Percentiles rank a stretch among this genome's conserved stretches.
These are phyloP conservation scores for Ascochyta viciae-villosae DNA, from an alignment of 2,329 filamentous ascomycete species.

Conservation along the genomic window DNA sequence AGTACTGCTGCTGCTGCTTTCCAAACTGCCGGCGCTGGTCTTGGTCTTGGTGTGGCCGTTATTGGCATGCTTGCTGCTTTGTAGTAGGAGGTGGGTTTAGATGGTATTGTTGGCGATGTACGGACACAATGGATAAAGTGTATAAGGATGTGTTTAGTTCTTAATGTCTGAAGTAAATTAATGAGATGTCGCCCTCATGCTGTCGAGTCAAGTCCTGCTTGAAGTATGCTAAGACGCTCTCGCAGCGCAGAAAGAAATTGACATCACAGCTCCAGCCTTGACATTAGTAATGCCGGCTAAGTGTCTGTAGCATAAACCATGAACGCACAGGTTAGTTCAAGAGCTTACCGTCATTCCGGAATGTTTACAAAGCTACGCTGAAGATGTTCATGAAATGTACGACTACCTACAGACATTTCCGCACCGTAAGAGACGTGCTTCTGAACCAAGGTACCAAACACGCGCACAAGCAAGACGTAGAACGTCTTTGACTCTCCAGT, in stretches of 20 bases:
- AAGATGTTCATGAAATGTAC: too few relatives aligned
- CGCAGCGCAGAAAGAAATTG: too few relatives aligned
- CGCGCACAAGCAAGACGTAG: neutral
- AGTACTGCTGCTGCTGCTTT: conserved; percentile 31
- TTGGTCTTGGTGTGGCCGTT: conserved; percentile 37
- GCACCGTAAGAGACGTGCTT: neutral
- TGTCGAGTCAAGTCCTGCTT: too few relatives aligned
- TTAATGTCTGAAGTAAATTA: too few relatives aligned
- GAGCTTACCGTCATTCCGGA: too few relatives aligned
- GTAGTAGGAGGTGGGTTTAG: conserved; percentile 27
- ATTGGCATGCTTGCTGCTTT: conserved; percentile 39
- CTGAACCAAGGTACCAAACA: neutral
- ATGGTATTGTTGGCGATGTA: neutral
- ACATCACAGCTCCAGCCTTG: too few relatives aligned
- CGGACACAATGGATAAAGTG: neutral
- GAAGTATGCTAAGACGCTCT: too few relatives aligned
- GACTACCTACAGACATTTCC: too few relatives aligned
- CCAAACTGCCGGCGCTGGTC: conserved; percentile 30
- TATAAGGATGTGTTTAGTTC: neutral
- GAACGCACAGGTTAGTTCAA: too few relatives aligned
- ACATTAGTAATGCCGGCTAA: too few relatives aligned
- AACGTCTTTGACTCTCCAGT: neutral
- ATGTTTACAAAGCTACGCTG: too few relatives aligned
- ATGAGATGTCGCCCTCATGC: neutral
- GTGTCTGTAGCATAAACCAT: too few relatives aligned